Evolutionary conservation across 2,329 filamentous ascomycete species (phyloP).

Genomic region (Cladosporium sp.): DNA sequence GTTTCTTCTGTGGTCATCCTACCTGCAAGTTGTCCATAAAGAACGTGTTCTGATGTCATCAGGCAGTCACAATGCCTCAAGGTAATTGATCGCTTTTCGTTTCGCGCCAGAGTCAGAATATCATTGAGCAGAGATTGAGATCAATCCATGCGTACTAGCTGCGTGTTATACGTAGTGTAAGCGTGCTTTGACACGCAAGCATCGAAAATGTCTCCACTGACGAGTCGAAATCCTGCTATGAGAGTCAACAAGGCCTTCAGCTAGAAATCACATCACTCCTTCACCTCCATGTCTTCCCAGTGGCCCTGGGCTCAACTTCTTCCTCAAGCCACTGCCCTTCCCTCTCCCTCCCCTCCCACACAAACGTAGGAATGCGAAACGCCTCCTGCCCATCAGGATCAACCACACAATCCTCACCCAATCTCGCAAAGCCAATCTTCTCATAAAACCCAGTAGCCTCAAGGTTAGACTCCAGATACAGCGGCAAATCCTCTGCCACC

Average conservation of each 20-base stretch:
- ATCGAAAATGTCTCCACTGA: too few species aligned
- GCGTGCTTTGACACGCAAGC: background rate
- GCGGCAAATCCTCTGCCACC: background rate
- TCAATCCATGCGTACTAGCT: background rate
- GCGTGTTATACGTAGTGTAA: background rate
- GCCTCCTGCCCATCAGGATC: background rate
- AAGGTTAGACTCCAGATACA: conserved; percentile 5
- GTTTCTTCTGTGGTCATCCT: background rate
- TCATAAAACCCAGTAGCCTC: conserved; percentile 13
- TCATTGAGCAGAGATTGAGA: background rate
- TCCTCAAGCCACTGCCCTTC: background rate
- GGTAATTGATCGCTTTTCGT: background rate
- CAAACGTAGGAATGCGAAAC: conserved; percentile 3
- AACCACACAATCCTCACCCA: background rate
- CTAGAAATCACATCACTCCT: background rate
- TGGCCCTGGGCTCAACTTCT: background rate
- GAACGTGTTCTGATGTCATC: background rate
- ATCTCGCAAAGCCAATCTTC: background rate
- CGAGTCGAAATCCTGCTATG: background rate
- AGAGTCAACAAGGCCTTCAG: background rate
- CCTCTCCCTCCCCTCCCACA: background rate
- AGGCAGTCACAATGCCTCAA: background rate
- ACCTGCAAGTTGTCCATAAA: background rate
- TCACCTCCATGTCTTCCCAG: background rate
- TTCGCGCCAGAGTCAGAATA: background rate